These are phyloP conservation scores for Arachis stenosperma DNA, from an alignment of 306 rosid genomes.

Conservation along the genomic window DNA sequence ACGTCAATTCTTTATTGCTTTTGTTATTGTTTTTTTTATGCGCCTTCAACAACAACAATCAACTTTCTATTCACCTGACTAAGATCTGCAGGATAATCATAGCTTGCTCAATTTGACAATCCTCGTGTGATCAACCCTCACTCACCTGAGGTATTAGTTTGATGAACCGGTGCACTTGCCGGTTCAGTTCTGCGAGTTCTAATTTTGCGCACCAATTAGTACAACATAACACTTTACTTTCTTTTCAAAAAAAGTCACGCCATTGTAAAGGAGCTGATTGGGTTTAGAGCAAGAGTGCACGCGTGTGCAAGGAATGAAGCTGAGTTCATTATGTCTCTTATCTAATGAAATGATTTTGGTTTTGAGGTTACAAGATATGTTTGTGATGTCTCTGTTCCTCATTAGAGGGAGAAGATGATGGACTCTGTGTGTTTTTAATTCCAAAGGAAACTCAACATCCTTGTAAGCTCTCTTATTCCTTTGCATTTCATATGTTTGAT, in stretches of 20 bases:
- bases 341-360: conserved; percentile 60
- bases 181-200: too few species aligned
- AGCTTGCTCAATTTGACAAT: too few species aligned
- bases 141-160: too few species aligned
- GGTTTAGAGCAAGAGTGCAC: conserved; percentile 79
- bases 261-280: conserved; percentile 72
- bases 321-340: conserved; percentile 57
- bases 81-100: too few species aligned
- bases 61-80: too few species aligned
- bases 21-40: too few species aligned
- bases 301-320: conserved; percentile 63
- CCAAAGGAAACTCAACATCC: conserved; percentile 76
- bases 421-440: conserved; percentile 56
- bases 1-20: too few species aligned
- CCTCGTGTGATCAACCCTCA: too few species aligned
- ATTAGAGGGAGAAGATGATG: conserved; percentile 63
- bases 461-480: conserved; percentile 45
- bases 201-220: too few species aligned
- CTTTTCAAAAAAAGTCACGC: conserved; percentile 53
- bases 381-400: conserved; percentile 65
- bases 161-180: too few species aligned
- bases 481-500: not conserved
- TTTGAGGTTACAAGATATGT: conserved; percentile 66
- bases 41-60: too few species aligned
- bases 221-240: not conserved